A percentile compares a stretch with the other conserved stretches of the same genome.
Conservation (phyloP, 768 basidiomycete genomes). For the Boletus vinaceobasis region DNA sequence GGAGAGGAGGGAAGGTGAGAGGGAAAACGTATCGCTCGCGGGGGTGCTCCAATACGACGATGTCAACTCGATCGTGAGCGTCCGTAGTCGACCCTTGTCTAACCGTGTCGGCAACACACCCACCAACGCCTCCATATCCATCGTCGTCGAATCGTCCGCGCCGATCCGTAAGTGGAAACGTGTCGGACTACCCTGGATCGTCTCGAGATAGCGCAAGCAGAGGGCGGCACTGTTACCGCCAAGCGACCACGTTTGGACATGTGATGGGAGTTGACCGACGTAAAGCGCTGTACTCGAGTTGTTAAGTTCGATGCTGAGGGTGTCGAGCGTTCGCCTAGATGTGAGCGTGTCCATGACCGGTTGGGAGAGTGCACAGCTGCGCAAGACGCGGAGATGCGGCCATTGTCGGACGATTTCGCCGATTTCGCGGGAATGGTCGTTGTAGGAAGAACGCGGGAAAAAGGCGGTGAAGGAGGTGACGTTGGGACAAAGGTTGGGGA, state of each 20-base stretch:
- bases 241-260: slow-evolving; percentile 20
- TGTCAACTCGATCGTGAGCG: slow-evolving; percentile 21
- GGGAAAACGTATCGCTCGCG: slow-evolving; percentile 21
- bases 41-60: slow-evolving; percentile 28
- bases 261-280: slow-evolving; percentile 16
- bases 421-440: slow-evolving; percentile 25
- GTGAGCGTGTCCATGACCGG: slow-evolving; percentile 18
- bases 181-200: slow-evolving; percentile 14
- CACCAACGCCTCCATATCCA: slow-evolving; percentile 15
- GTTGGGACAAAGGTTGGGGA: slow-evolving; percentile 24
- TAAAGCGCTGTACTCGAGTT: slow-evolving; percentile 19
- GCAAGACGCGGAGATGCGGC: slow-evolving; percentile 16
- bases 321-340: slow-evolving; percentile 10
- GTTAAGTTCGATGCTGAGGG: slow-evolving; percentile 27
- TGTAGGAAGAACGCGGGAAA: slow-evolving; percentile 27
- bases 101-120: slow-evolving; percentile 9
- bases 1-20: slow-evolving; percentile 12
- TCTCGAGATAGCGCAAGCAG: slow-evolving; percentile 21
- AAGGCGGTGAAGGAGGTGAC: slow-evolving; percentile 24
- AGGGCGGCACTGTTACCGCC: slow-evolving; percentile 22
- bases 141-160: slow-evolving; percentile 22
- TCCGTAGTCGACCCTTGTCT: slow-evolving; percentile 7
- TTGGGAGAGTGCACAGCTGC: slow-evolving; percentile 20
- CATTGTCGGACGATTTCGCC: slow-evolving; percentile 22
- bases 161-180: slow-evolving; percentile 22